Conservation (phyloP, 164 flowering plant species). For the Cinnamomum chago region DNA sequence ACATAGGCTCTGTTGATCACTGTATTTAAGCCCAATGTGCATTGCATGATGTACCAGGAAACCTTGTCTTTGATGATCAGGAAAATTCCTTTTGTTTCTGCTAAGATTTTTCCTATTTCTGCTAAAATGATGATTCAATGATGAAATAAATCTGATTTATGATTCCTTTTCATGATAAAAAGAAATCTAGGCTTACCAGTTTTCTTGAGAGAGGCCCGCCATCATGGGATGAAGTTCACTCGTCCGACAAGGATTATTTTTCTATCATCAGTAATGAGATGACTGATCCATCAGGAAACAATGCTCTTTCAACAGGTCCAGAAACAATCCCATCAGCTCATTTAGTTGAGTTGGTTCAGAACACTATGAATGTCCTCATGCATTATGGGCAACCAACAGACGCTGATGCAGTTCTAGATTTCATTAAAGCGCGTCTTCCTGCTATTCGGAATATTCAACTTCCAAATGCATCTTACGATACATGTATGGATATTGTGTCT, state of each 20-base stretch:
- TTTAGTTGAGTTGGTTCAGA: constrained; percentile 33
- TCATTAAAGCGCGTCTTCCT: constrained; percentile 41
- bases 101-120: neutral
- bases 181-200: constrained; percentile 90
- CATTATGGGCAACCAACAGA: constrained; percentile 39
- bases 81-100: neutral
- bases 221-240: constrained; percentile 54
- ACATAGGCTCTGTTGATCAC: too few species aligned
- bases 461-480: constrained; percentile 27
- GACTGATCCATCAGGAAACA: constrained; percentile 23
- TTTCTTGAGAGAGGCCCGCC: constrained; percentile 65
- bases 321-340: constrained; percentile 32
- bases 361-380: constrained; percentile 39
- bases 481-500: constrained; percentile 18
- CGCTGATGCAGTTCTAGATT: constrained; percentile 46
- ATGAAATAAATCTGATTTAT: constrained; percentile 8
- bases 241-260: constrained; percentile 25
- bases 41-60: neutral
- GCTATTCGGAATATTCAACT: constrained; percentile 29
- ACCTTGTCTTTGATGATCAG: neutral
- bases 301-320: constrained; percentile 21
- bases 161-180: constrained; percentile 15
- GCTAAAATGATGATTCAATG: neutral
- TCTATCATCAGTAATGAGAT: constrained; percentile 13
- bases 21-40: neutral